phyloP scores from a whole-genome alignment of 2,329 filamentous ascomycete species.

The Simplicillium aogashimaense region DNA sequence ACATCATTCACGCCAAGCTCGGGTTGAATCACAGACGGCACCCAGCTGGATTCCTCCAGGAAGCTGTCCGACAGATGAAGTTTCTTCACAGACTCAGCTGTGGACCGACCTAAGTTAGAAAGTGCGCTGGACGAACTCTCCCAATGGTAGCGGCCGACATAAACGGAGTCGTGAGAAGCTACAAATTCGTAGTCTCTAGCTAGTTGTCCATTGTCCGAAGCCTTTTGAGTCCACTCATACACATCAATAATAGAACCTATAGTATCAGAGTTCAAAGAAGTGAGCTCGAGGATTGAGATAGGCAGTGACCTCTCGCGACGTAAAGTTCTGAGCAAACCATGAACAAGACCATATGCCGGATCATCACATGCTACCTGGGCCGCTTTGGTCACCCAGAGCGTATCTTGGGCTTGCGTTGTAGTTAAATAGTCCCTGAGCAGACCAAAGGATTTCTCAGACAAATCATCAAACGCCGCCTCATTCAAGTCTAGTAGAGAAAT shows the following conservation, averaged over 20 bases:
- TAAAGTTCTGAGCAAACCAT: neutral
- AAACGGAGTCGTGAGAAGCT: neutral
- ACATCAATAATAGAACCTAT: neutral
- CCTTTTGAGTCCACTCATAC: neutral
- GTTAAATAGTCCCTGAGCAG: neutral
- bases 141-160: slow-evolving; percentile 1
- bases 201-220: neutral
- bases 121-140: neutral
- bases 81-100: neutral
- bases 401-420: neutral
- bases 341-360: neutral
- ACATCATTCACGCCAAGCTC: neutral
- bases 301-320: neutral
- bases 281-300: neutral
- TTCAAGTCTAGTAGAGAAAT: neutral
- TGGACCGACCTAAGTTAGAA: neutral
- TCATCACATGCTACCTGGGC: neutral
- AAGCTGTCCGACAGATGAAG: neutral
- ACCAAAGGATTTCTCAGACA: neutral
- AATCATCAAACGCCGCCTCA: neutral
- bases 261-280: neutral
- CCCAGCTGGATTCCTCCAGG: neutral
- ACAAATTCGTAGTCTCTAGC: slow-evolving; percentile 1
- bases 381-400: neutral
- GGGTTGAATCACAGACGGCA: neutral